Evolutionary conservation across 2,329 filamentous ascomycete species (phyloP).

Genomic region (Lecanicillium sp.): DNA sequence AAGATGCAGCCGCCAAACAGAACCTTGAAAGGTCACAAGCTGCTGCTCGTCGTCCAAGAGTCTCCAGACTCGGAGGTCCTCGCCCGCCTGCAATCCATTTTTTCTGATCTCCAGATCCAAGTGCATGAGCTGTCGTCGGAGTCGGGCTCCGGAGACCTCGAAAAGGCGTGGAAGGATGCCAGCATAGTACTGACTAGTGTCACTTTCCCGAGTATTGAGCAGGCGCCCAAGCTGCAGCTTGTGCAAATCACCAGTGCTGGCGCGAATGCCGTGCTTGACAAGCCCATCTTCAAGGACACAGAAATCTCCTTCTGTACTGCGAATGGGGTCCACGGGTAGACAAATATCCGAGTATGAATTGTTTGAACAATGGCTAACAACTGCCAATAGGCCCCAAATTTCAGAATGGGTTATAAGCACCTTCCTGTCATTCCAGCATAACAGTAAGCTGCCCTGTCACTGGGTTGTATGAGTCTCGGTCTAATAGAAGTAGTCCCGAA

Average conservation of each 20-base stretch:
- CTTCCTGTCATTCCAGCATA: conserved; percentile 41
- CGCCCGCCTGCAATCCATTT: conserved; percentile 28
- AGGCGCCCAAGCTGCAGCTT: conserved; percentile 40
- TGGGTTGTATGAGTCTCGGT: not conserved
- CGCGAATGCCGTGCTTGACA: conserved; percentile 38
- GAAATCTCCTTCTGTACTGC: conserved; percentile 45
- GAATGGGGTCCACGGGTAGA: conserved; percentile 51
- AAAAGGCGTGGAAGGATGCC: conserved; percentile 37
- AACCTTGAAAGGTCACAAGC: conserved; percentile 40
- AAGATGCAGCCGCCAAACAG: conserved; percentile 18
- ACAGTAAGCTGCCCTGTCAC: conserved; percentile 24
- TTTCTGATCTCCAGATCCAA: conserved; percentile 35
- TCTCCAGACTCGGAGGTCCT: conserved; percentile 24
- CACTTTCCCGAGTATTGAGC: conserved; percentile 31
- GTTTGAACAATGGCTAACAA: not conserved
- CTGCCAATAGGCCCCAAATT: conserved; percentile 40
- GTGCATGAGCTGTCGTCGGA: conserved; percentile 19
- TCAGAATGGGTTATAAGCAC: conserved; percentile 49
- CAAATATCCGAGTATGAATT: not conserved
- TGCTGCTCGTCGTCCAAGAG: conserved; percentile 31
- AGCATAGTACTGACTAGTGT: conserved; percentile 39
- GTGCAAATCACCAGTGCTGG: conserved; percentile 49
- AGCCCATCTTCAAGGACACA: conserved; percentile 41
- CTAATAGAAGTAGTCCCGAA: conserved; percentile 27
- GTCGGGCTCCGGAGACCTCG: conserved; percentile 16